phyloP scores from a whole-genome alignment of 306 rosid species.

The Potentilla sterilis region DNA sequence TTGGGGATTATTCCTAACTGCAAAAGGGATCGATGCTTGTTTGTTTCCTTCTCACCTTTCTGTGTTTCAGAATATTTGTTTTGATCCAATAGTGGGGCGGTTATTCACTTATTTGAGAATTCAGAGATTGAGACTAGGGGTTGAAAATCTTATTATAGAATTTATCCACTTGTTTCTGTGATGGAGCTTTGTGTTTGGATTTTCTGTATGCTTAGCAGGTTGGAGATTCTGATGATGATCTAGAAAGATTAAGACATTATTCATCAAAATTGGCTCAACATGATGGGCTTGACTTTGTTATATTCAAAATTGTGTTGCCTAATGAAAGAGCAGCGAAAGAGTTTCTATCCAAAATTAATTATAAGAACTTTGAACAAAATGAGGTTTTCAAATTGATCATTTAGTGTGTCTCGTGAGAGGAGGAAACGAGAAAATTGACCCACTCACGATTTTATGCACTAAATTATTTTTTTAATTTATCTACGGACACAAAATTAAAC shows the following conservation, averaged over 20 bases:
- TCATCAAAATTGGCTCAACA: not conserved
- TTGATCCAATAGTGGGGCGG: slow-evolving; percentile 9
- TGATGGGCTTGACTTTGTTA: not conserved
- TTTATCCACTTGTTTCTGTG: not conserved
- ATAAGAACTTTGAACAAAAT: too few relatives aligned
- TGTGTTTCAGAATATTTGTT: not conserved
- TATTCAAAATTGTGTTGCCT: not conserved
- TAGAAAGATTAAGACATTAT: not conserved
- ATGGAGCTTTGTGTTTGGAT: slow-evolving; percentile 1
- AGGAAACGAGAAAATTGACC: too few relatives aligned
- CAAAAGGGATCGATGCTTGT: not conserved
- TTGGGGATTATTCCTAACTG: not conserved
- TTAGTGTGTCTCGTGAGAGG: too few relatives aligned
- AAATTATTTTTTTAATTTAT: too few relatives aligned
- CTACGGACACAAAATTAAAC: too few relatives aligned
- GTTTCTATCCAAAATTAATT: too few relatives aligned
- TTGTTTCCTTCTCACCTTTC: not conserved
- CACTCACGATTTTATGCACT: too few relatives aligned
- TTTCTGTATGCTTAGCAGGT: not conserved
- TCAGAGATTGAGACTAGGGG: not conserved
- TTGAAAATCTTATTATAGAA: not conserved
- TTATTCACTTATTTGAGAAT: not conserved
- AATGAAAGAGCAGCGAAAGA: too few relatives aligned
- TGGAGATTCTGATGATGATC: not conserved
- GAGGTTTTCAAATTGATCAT: too few relatives aligned